phyloP scores from a whole-genome alignment of 2,329 filamentous ascomycete species.

The Biscogniauxia marginata region DNA sequence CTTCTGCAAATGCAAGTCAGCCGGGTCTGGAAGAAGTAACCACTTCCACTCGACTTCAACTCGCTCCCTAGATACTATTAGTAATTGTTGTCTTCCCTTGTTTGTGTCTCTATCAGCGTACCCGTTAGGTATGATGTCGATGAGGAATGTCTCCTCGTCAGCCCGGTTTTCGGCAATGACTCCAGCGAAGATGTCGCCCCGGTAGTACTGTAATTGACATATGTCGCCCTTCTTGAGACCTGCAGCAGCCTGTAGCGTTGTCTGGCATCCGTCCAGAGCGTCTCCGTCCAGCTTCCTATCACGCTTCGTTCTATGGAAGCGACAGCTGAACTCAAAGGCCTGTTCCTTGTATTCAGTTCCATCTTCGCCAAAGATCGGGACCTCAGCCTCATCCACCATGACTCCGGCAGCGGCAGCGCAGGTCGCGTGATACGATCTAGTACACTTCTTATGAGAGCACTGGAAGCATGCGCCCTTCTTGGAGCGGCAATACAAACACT shows the following conservation, averaged over 20 bases:
- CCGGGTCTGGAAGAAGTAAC: slow-evolving; percentile 69
- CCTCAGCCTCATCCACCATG: slow-evolving; percentile 81
- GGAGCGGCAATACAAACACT: slow-evolving; percentile 91
- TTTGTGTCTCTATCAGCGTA: slow-evolving; percentile 38
- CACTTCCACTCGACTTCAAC: slow-evolving; percentile 85
- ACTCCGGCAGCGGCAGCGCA: slow-evolving; percentile 91
- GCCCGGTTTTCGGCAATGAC: slow-evolving; percentile 79
- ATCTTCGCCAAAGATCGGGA: slow-evolving; percentile 85
- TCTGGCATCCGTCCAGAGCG: slow-evolving; percentile 66
- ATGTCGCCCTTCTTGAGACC: slow-evolving; percentile 70
- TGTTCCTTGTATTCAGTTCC: slow-evolving; percentile 90
- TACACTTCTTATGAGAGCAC: slow-evolving; percentile 92
- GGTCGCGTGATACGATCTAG: slow-evolving; percentile 89
- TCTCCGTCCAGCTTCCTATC: slow-evolving; percentile 72
- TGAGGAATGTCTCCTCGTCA: slow-evolving; percentile 71
- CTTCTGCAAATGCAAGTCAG: slow-evolving; percentile 70
- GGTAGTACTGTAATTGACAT: slow-evolving; percentile 81
- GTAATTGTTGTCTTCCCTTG: slow-evolving; percentile 22
- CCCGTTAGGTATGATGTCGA: slow-evolving; percentile 84
- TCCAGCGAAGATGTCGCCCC: slow-evolving; percentile 87
- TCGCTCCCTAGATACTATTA: slow-evolving; percentile 59
- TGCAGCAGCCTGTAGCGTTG: slow-evolving; percentile 66
- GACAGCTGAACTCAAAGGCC: slow-evolving; percentile 89
- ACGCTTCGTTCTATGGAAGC: slow-evolving; percentile 87
- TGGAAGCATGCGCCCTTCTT: slow-evolving; percentile 97